Percentiles rank a stretch among this genome's conserved stretches.
Evolutionary conservation across 1,284 basidiomycete genomes (phyloP).

Genomic region (Singerocomus rubriflavus): DNA sequence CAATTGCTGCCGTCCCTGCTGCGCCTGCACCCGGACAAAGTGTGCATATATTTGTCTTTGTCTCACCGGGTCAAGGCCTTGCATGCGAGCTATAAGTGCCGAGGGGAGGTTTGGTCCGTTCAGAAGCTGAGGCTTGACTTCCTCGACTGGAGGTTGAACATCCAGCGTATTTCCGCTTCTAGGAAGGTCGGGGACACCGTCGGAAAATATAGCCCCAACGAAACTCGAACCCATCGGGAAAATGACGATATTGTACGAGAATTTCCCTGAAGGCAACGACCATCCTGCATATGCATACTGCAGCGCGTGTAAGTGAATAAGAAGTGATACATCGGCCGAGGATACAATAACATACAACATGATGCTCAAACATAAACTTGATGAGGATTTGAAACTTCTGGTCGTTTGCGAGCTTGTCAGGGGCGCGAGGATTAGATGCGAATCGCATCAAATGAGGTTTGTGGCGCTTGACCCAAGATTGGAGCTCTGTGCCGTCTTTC

Average conservation of each 20-base stretch:
- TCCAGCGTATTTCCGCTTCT: slow-evolving; percentile 20
- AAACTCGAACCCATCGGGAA: slow-evolving; percentile 42
- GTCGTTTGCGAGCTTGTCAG: slow-evolving; percentile 38
- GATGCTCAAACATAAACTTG: slow-evolving; percentile 40
- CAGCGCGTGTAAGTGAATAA: slow-evolving; percentile 8
- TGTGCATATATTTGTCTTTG: slow-evolving; percentile 19
- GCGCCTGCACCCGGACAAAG: slow-evolving; percentile 19
- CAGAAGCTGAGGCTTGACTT: slow-evolving; percentile 9
- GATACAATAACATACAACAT: slow-evolving; percentile 39
- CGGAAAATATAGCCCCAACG: slow-evolving; percentile 54
- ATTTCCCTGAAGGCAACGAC: slow-evolving; percentile 43
- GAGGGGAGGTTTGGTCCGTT: slow-evolving; percentile 10
- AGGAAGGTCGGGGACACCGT: slow-evolving; percentile 54
- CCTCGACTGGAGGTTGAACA: slow-evolving; percentile 18
- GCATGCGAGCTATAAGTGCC: slow-evolving; percentile 20
- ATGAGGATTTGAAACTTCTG: slow-evolving; percentile 39
- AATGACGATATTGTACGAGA: slow-evolving; percentile 50
- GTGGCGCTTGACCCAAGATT: slow-evolving; percentile 47
- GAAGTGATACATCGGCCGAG: slow-evolving; percentile 1
- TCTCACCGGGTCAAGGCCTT: slow-evolving; percentile 26
- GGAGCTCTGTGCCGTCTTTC: slow-evolving; percentile 40
- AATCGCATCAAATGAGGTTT: slow-evolving; percentile 36
- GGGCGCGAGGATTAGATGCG: slow-evolving; percentile 19
- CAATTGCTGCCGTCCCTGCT: slow-evolving; percentile 30
- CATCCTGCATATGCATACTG: slow-evolving; percentile 60